Conservation (phyloP, 2,329 filamentous ascomycete genomes). For the Penicillium sp. region DNA sequence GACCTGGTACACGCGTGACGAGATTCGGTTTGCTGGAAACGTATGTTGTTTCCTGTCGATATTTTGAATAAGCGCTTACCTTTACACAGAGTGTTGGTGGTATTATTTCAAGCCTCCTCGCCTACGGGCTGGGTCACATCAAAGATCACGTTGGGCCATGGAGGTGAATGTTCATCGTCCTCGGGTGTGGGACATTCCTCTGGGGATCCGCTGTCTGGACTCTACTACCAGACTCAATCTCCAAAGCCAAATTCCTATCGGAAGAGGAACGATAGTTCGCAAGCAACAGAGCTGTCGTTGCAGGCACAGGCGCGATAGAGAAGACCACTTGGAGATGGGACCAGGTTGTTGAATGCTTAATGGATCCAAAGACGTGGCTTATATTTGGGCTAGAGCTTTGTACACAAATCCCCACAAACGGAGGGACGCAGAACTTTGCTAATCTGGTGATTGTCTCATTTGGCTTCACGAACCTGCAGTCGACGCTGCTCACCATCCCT, state of each 20-base stretch:
- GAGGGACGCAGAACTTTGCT: constrained; percentile 57
- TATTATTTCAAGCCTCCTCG: constrained; percentile 29
- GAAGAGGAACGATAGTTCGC: constrained; percentile 50
- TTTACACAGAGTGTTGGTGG: constrained; percentile 17
- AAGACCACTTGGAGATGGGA: constrained; percentile 51
- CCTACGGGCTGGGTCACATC: constrained; percentile 58
- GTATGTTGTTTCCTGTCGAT: background rate
- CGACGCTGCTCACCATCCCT: constrained; percentile 55
- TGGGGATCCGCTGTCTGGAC: constrained; percentile 51
- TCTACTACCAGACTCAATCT: constrained; percentile 54
- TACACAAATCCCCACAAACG: constrained; percentile 58
- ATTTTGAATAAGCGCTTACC: background rate
- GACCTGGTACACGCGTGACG: constrained; percentile 57
- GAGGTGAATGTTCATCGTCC: constrained; percentile 57
- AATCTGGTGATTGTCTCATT: constrained; percentile 22
- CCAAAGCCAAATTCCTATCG: constrained; percentile 57
- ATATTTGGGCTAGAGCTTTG: constrained; percentile 54
- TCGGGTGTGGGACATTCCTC: constrained; percentile 52
- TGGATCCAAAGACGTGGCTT: constrained; percentile 61
- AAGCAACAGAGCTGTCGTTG: constrained; percentile 37
- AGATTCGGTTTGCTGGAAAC: constrained; percentile 52
- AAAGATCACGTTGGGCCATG: constrained; percentile 22
- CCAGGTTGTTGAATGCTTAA: constrained; percentile 54
- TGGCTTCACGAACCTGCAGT: constrained; percentile 21
- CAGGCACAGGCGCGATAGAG: constrained; percentile 51